Evolutionary conservation across 495 filamentous ascomycete species (phyloP), one percentile per base, ranked within the genome.

Genomic region (Aspergillus sparsus): DNA sequence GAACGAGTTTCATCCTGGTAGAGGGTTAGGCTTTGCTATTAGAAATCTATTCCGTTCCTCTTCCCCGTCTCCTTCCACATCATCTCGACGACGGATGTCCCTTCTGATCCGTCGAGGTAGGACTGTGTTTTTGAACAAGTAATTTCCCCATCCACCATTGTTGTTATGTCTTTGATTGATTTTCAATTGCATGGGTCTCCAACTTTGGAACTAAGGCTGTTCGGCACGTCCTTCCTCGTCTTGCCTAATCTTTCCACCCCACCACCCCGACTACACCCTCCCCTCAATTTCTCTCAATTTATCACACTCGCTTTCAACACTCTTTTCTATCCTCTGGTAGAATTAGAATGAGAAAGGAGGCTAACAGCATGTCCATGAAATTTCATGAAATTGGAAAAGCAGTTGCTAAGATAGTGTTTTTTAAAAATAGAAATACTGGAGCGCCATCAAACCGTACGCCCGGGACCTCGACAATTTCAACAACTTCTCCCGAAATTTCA

Each of bases 31-130:
- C 49, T 63, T 61, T 37, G 57, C 66, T 53, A 64, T 77, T 54
- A 64, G 69, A 62, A 68, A 73, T 59, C 65, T 76, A 60, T 77
- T 76, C 64, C 72, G 70, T 52, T 70, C 72, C 63, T 62, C 70
- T 15, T 62, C 74, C 18, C 66, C 70, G 33, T 66, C 69, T 51
- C 68, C 68, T 46, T 69, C 74, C 50, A 27, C 21, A 27, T 27
- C 21, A 27, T 60, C 71, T 51, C 72, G 70, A 41, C 71, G 61
- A 62, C 65, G 71, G 59, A 64, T 73, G 34, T 74, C 71, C 50
- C 58, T 72, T 46, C 62, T 78, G 16, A 64, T 76, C 57, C 75
- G 74, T 65, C 75, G 77, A 72, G 71, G 73, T 57, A 73, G 73
- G 62, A 66, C 64, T 66, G 61, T 74, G 16, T 72, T 78, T 64